Evolutionary conservation across 2,329 filamentous ascomycete genomes (phyloP), one percentile per base, ranked within the genome.

Genomic region (Calonectria hongkongensis): DNA sequence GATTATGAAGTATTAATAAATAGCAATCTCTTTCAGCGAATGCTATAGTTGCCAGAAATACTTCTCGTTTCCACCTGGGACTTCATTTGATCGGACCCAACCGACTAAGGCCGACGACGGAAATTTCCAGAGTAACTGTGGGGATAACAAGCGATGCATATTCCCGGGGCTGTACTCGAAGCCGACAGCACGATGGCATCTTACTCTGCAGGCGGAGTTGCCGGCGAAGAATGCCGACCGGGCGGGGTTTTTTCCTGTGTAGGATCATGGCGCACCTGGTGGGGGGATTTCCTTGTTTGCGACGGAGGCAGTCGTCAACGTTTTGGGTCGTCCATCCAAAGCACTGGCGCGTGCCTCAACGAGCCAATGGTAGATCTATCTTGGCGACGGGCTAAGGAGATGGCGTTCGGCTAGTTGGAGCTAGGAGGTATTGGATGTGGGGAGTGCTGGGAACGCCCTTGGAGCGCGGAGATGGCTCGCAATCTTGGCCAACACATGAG

Each of bases 341-440:
- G 39, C 62, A 27, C 36, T 56, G 28, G 45, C 48, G 30, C 25
- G 25, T 47, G 60, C 25, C 50, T 39, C 45, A 18, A 25, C 60
- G 67, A 70, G 58, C 73, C 70, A 68, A 73, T 66, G 27, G 41
- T 27, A 68, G 54, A 41, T n/a, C 15, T 25, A 67, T 41, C 56
- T 27, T 28, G 43, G 25, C 30, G 43, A 28, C 39, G 45, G 63
- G 39, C 16, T 33, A 65, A 68, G 65, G 27, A 18, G 67, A 74
- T 71, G 48, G 67, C 64, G 71, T 12, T 54, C 4, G 36, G 60
- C 64, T 73, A 71, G 68, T 65, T 56, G 36, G 45, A 36, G 54
- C 30, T 43, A 51, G 47, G 64, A 56, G 33, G 43, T 65, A 41
- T 36, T 43, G 65, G 39, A 56, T 67, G 64, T 71, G 65, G 64